A percentile compares a stretch with the other conserved stretches of the same genome.
Evolutionary conservation across 179 eudicot genomes (phyloP).

Genomic region (Silene coronaria): DNA sequence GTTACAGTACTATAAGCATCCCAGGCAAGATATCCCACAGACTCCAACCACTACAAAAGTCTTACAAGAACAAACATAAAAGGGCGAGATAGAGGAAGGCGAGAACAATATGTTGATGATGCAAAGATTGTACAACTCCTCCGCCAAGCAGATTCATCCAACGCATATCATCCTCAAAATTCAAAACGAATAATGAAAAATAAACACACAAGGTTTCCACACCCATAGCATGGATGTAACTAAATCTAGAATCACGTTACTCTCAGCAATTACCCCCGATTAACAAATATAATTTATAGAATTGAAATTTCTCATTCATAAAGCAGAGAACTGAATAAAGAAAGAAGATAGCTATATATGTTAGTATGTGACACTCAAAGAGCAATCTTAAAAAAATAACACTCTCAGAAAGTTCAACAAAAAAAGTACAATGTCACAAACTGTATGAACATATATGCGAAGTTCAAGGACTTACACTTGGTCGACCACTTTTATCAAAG

Average conservation of each 20-base stretch:
- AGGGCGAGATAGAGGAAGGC: not conserved
- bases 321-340: not conserved
- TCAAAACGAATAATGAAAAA: not conserved
- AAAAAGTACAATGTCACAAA: not conserved
- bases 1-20: not conserved
- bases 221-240: not conserved
- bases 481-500: slow-evolving; percentile 67
- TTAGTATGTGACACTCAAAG: not conserved
- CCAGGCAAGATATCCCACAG: not conserved
- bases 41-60: not conserved
- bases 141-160: not conserved
- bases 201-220: not conserved
- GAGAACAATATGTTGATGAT: not conserved
- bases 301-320: not conserved
- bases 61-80: not conserved
- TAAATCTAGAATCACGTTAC: not conserved
- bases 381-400: not conserved
- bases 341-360: not conserved
- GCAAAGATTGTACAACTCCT: not conserved
- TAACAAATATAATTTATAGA: not conserved
- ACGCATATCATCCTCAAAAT: not conserved
- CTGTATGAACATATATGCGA: not conserved
- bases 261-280: not conserved
- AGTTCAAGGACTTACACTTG: slow-evolving; percentile 58
- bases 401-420: not conserved